Evolutionary conservation across 106 monocot genomes (phyloP).

Genomic region (Dioscorea zingiberensis): DNA sequence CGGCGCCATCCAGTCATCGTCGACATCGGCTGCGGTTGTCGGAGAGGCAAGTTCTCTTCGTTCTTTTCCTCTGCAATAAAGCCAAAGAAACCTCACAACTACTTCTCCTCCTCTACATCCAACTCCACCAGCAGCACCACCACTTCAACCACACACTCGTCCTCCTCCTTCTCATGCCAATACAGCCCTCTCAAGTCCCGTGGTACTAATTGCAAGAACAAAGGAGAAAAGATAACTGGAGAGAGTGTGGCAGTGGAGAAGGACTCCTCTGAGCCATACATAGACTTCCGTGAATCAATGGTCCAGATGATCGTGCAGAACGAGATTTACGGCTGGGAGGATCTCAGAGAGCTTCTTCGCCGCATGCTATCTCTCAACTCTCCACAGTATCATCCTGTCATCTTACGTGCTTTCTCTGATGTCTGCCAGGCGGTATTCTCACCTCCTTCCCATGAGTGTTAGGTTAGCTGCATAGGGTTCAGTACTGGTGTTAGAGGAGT

Average conservation of each 20-base stretch:
- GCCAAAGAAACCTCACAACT: not conserved
- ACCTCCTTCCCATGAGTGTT: not conserved
- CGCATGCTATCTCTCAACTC: conserved; percentile 21
- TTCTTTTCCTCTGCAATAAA: conserved; percentile 5
- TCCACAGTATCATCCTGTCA: conserved; percentile 30
- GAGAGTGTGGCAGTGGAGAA: conserved; percentile 23
- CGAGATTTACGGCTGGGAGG: conserved; percentile 22
- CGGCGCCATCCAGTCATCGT: conserved; percentile 10
- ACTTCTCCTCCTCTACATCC: not conserved
- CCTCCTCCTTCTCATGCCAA: not conserved
- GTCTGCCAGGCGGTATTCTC: conserved; percentile 34
- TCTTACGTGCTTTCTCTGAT: conserved; percentile 41
- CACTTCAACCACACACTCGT: too few relatives aligned
- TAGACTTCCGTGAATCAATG: conserved; percentile 20
- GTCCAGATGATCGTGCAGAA: conserved; percentile 26
- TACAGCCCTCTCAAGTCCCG: not conserved
- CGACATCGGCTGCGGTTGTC: conserved; percentile 24
- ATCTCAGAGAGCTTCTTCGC: conserved; percentile 12
- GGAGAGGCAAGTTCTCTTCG: conserved; percentile 16
- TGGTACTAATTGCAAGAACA: not conserved
- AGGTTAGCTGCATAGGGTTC: too few relatives aligned
- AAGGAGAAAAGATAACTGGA: not conserved
- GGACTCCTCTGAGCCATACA: conserved; percentile 18
- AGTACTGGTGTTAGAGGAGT: too few relatives aligned
- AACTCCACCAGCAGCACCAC: not conserved